These are phyloP conservation scores for Pyrenopolyporus hunteri DNA, from an alignment of 495 filamentous ascomycete species.

Conservation along the genomic window DNA sequence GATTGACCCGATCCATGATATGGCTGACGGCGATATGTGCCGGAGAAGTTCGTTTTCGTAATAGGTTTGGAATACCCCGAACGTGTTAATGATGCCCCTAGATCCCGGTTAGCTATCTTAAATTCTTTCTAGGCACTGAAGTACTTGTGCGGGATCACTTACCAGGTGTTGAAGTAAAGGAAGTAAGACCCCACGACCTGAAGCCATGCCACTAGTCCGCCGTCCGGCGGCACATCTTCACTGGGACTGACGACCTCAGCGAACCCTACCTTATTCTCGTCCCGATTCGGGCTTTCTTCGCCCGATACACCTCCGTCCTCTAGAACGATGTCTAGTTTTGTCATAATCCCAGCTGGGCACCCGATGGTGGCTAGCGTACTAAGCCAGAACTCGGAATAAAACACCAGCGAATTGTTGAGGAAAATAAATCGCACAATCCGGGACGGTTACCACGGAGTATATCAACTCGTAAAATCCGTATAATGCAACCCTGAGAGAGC, in stretches of 20 bases:
- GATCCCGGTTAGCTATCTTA: conserved; percentile 1
- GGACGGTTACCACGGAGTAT: too few relatives aligned
- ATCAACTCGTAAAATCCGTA: too few relatives aligned
- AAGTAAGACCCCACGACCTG: conserved; percentile 62
- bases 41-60: conserved; percentile 56
- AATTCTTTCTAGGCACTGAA: background rate
- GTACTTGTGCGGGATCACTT: conserved; percentile 5
- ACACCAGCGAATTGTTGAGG: too few relatives aligned
- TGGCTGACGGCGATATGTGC: conserved; percentile 46
- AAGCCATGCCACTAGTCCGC: conserved; percentile 55
- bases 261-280: background rate
- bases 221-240: conserved; percentile 17
- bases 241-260: background rate
- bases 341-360: background rate
- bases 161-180: conserved; percentile 68
- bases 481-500: too few relatives aligned
- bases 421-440: too few relatives aligned
- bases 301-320: background rate
- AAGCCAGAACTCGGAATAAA: too few relatives aligned
- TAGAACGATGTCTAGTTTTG: background rate
- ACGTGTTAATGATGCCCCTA: conserved; percentile 71
- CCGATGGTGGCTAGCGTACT: too few relatives aligned
- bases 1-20: conserved; percentile 63
- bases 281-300: background rate
- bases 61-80: conserved; percentile 74